phyloP scores from a whole-genome alignment of 176 grass and related monocot genomes.

The Stipa capillata region DNA sequence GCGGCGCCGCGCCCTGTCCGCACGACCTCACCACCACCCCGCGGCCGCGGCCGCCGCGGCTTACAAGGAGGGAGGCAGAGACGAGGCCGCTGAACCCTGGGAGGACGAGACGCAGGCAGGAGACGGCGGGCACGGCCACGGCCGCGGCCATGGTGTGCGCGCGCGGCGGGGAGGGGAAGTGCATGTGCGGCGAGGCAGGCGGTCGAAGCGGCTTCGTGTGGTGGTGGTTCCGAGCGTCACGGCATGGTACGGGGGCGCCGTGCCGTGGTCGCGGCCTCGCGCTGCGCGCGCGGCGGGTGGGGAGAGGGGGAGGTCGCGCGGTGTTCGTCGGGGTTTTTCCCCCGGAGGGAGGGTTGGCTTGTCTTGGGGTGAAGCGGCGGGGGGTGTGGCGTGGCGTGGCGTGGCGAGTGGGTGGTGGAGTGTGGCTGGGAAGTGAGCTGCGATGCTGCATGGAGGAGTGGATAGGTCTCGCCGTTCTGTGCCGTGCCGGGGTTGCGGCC shows the following conservation, averaged over 20 bases:
- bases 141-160: conserved; percentile 16
- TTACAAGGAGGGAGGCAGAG: neutral
- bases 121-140: conserved; percentile 3
- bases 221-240: conserved; percentile 13
- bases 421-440: conserved; percentile 38
- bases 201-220: neutral
- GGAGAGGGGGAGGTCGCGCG: neutral
- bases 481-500: neutral
- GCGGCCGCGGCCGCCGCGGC: conserved; percentile 16
- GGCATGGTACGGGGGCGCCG: conserved; percentile 32
- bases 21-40: conserved; percentile 29
- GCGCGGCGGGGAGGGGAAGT: conserved; percentile 21
- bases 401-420: neutral
- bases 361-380: neutral
- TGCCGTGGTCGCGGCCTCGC: conserved; percentile 9
- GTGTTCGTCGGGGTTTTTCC: neutral
- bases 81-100: neutral
- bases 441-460: conserved; percentile 26
- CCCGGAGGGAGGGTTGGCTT: neutral
- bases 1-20: conserved; percentile 21
- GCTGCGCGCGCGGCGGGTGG: neutral
- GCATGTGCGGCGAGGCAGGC: conserved; percentile 31
- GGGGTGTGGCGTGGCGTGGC: neutral
- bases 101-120: conserved; percentile 8
- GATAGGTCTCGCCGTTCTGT: conserved; percentile 27